phyloP scores from a whole-genome alignment of 805 yeast species.

The Hanseniaspora lindneri region DNA sequence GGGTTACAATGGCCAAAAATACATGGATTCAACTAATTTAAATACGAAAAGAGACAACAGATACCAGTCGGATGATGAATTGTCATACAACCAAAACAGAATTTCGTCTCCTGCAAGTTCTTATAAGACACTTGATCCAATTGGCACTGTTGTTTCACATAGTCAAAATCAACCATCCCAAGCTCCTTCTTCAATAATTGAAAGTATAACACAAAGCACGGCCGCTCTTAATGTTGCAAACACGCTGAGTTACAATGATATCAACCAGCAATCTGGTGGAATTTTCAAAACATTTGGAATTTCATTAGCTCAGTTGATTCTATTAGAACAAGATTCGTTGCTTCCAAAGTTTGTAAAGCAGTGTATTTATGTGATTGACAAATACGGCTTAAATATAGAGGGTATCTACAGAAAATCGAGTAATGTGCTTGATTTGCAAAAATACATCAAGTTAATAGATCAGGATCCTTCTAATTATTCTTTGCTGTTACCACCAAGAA shows the following conservation, averaged over 20 bases:
- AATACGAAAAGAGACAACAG: no score
- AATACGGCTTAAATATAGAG: conserved; percentile 70
- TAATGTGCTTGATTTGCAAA: conserved; percentile 59
- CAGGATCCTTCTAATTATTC: conserved; percentile 57
- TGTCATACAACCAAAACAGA: conserved; percentile 14
- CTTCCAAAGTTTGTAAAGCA: conserved; percentile 84
- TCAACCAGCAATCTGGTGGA: not conserved
- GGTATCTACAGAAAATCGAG: conserved; percentile 87
- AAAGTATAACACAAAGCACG: not conserved
- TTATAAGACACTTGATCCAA: conserved; percentile 10
- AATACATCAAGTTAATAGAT: conserved; percentile 59
- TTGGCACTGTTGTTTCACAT: not conserved
- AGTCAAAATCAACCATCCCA: conserved; percentile 3
- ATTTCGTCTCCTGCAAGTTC: conserved; percentile 24
- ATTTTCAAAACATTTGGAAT: conserved; percentile 59
- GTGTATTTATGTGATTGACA: conserved; percentile 78
- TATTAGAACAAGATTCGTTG: conserved; percentile 66
- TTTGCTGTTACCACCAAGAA: conserved; percentile 42
- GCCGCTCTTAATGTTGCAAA: not conserved
- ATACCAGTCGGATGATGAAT: not conserved
- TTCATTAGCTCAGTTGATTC: conserved; percentile 64
- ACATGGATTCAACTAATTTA: conserved; percentile 24
- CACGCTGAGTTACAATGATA: conserved; percentile 15
- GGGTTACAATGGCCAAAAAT: conserved; percentile 23
- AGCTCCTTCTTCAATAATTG: conserved; percentile 12